A percentile compares a stretch with the other conserved stretches of the same genome.
Evolutionary conservation across 2,329 filamentous ascomycete species (phyloP).

Genomic region (Cadophora malorum): DNA sequence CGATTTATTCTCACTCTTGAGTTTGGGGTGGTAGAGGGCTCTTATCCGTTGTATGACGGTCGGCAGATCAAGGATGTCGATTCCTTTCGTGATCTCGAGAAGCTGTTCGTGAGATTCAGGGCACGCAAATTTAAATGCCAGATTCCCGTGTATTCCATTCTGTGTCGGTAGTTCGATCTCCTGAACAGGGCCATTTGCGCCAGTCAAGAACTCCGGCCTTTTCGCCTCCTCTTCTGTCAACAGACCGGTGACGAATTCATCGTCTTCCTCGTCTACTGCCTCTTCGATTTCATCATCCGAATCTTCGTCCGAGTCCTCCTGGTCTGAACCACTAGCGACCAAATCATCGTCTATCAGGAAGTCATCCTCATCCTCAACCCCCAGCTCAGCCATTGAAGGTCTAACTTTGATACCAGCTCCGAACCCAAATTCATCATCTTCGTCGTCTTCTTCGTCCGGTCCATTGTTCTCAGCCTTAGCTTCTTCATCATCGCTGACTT

Average conservation of each 20-base stretch:
- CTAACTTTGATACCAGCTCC: constrained; percentile 63
- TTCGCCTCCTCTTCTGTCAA: constrained; percentile 64
- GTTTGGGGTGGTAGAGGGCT: constrained; percentile 88
- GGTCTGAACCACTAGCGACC: constrained; percentile 78
- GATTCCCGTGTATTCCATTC: constrained; percentile 53
- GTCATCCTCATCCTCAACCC: constrained; percentile 92
- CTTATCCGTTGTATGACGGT: constrained; percentile 88
- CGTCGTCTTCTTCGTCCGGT: constrained; percentile 47
- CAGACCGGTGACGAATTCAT: constrained; percentile 76
- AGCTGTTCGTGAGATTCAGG: constrained; percentile 80
- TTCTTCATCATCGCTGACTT: constrained; percentile 69
- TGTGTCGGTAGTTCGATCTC: constrained; percentile 49
- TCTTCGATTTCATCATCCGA: constrained; percentile 53
- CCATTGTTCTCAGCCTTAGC: constrained; percentile 48
- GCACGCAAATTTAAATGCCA: constrained; percentile 87
- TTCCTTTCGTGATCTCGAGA: constrained; percentile 64
- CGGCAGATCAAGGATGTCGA: constrained; percentile 71
- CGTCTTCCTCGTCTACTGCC: constrained; percentile 57
- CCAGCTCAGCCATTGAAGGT: constrained; percentile 59
- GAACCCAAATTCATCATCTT: constrained; percentile 65
- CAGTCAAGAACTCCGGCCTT: constrained; percentile 57
- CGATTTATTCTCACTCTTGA: constrained; percentile 83
- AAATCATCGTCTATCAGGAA: constrained; percentile 91
- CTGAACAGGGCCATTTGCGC: constrained; percentile 52
- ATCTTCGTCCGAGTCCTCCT: constrained; percentile 63